These are phyloP conservation scores for Collybia mongolica DNA, from an alignment of 768 basidiomycete genomes.

Conservation along the genomic window DNA sequence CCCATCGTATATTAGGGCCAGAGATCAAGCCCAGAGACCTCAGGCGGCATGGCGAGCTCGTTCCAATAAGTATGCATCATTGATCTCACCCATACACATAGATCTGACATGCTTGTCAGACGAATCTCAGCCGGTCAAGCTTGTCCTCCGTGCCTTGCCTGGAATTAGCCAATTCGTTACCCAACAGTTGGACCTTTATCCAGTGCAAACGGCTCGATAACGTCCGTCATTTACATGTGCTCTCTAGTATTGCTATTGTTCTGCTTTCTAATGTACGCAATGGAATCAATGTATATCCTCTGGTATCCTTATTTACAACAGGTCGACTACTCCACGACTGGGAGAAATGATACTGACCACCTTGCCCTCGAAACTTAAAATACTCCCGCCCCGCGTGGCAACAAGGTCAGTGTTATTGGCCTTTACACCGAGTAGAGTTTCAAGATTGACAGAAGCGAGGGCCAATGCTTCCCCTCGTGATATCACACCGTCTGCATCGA, in stretches of 20 bases:
- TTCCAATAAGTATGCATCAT: constrained; percentile 54
- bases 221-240: background rate
- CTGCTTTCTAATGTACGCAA: constrained; percentile 3
- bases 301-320: constrained; percentile 14
- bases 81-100: background rate
- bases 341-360: constrained; percentile 57
- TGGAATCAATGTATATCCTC: background rate
- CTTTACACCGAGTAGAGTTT: constrained; percentile 35
- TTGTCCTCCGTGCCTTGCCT: constrained; percentile 68
- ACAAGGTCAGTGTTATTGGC: constrained; percentile 52
- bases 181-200: constrained; percentile 21
- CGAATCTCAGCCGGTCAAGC: constrained; percentile 70
- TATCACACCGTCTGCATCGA: constrained; percentile 39
- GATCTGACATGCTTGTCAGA: constrained; percentile 34
- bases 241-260: background rate
- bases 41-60: constrained; percentile 64
- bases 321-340: constrained; percentile 20
- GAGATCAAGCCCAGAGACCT: constrained; percentile 39
- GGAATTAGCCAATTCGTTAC: constrained; percentile 59
- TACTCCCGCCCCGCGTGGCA: constrained; percentile 52
- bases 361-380: constrained; percentile 44
- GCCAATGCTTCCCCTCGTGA: constrained; percentile 42
- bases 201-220: background rate
- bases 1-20: constrained; percentile 53
- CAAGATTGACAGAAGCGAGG: constrained; percentile 45